Evolutionary conservation across 1,284 basidiomycete genomes (phyloP), one percentile per base, ranked within the genome.

Genomic region (Afroboletus lepidellus): DNA sequence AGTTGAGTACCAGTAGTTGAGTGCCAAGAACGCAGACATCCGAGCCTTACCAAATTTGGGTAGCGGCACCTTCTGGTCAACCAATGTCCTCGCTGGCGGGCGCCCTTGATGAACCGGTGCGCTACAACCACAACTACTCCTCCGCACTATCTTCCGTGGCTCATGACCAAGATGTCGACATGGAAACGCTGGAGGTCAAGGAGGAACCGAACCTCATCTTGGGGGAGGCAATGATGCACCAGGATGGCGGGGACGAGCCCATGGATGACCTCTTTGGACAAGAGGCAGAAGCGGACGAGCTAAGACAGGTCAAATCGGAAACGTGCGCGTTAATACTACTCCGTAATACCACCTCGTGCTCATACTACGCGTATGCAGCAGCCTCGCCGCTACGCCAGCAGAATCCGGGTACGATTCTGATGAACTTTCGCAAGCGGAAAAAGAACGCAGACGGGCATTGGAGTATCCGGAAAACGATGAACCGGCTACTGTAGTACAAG

Each of bases 401-500:
- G 73, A 77, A 34, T 84, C 83, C 37, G 81, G 73, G 18, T 77
- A 70, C 50, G 84, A 78, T 44, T 83, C 80, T 7, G 87, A 90
- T 51, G 80, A 80, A 29, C 67, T 90, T n/a, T 78, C 86, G 11
- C 80, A 84, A 16, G 75, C 81, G 11, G 87, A 92, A 67, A 77
- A 84, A 50, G 81, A 83, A 57, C 79, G 77, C 41, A 77, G 90
- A 55, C 79, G 80, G 57, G 81, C 80, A 2, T 70, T 93, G 60
- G 91, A 94, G 69, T 94, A 94, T 64, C 83, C 79, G 59, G 91
- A 94, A 68, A 87, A 89, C 32, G 88, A 90, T 15, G 78, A 79
- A 51, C 78, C 81, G 3, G 74, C 71, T 23, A 80, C 81, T 50
- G 75, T 79, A 24, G 74, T 78, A n/a, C 78, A 78, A 29, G 67